Evolutionary conservation across 202 grass and related monocot species (phyloP).

Genomic region (Dendrocalamus latiflorus): DNA sequence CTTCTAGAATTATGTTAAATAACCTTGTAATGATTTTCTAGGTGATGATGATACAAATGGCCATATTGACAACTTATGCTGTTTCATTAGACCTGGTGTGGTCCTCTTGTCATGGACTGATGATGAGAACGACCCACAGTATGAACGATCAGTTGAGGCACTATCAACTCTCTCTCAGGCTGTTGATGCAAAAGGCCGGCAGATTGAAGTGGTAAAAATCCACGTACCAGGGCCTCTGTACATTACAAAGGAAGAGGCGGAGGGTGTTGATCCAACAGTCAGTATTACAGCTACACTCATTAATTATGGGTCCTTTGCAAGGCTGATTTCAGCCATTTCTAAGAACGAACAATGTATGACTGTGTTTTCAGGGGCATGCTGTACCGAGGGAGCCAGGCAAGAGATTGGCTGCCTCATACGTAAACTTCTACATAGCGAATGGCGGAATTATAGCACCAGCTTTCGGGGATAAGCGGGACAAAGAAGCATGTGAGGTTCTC

Average conservation of each 20-base stretch:
- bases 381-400: conserved; percentile 49
- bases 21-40: conserved; percentile 21
- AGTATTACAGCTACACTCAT: background rate
- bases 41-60: conserved; percentile 92
- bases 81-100: conserved; percentile 75
- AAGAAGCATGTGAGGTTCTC: conserved; percentile 43
- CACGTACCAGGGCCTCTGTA: conserved; percentile 73
- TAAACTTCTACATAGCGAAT: conserved; percentile 75
- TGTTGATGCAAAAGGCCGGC: conserved; percentile 52
- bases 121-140: conserved; percentile 65
- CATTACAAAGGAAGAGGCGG: conserved; percentile 77
- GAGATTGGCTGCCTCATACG: conserved; percentile 80
- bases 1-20: background rate
- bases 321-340: background rate
- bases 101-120: conserved; percentile 81
- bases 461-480: conserved; percentile 60
- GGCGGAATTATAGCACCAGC: conserved; percentile 69
- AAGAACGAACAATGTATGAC: background rate
- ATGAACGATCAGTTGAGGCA: conserved; percentile 74
- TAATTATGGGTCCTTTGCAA: background rate
- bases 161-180: conserved; percentile 44
- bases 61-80: conserved; percentile 82
- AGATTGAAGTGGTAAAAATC: conserved; percentile 75
- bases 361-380: conserved; percentile 53
- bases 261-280: conserved; percentile 49